Percentiles rank a stretch among this genome's conserved stretches.
These are phyloP conservation scores for Leptoxyphium fumago DNA, from an alignment of 2,329 filamentous ascomycete genomes.

Conservation along the genomic window DNA sequence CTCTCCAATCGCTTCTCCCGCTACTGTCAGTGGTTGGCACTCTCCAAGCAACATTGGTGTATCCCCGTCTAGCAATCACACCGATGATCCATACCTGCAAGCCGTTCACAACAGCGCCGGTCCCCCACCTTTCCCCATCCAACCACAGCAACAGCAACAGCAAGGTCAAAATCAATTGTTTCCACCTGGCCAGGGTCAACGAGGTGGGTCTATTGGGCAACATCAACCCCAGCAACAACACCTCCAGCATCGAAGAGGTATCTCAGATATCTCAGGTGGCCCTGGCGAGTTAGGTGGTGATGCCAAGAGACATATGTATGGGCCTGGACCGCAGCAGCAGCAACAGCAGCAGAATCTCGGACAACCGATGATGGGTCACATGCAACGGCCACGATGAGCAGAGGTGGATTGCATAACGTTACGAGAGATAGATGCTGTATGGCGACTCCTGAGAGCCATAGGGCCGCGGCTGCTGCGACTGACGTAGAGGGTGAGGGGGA, in stretches of 20 bases:
- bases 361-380: conserved; percentile 30
- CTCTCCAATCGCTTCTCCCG: conserved; percentile 47
- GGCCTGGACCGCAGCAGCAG: conserved; percentile 7
- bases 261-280: conserved; percentile 45
- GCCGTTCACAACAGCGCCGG: conserved; percentile 27
- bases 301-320: conserved; percentile 44
- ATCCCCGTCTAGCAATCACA: conserved; percentile 34
- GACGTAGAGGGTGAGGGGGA: too few relatives aligned
- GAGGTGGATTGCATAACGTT: too few relatives aligned
- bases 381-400: conserved; percentile 26
- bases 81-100: conserved; percentile 32
- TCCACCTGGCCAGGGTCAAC: conserved; percentile 23
- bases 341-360: conserved; percentile 17
- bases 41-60: conserved; percentile 46
- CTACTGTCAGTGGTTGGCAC: conserved; percentile 47
- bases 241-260: conserved; percentile 37
- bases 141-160: conserved; percentile 5
- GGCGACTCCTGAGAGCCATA: too few relatives aligned
- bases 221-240: conserved; percentile 11
- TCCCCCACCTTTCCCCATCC: conserved; percentile 23
- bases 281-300: conserved; percentile 35
- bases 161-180: conserved; percentile 18
- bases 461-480: too few relatives aligned
- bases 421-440: too few relatives aligned
- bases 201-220: conserved; percentile 12